A percentile compares a stretch with the other conserved stretches of the same genome.
Conservation (phyloP, 192 early-diverging fungal species). For the Phlyctochytrium planicorne region DNA sequence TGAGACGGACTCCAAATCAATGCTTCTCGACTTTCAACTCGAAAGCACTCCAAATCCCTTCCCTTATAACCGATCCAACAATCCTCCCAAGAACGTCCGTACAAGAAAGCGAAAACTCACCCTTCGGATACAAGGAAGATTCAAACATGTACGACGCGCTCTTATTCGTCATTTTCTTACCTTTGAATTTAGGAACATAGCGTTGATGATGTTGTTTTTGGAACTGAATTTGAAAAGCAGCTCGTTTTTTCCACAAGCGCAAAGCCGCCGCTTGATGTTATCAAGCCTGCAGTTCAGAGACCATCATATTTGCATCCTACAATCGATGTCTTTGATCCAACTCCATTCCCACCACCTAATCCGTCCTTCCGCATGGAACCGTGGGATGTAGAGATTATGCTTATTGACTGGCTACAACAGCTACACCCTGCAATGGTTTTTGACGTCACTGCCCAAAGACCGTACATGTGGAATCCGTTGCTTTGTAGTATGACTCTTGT, state of each 20-base stretch:
- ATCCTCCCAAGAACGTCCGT: slow-evolving; percentile 54
- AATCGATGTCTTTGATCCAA: too few species aligned
- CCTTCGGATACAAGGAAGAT: slow-evolving; percentile 69
- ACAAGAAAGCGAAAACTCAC: slow-evolving; percentile 59
- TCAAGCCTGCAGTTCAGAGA: neutral
- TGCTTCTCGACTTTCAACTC: neutral
- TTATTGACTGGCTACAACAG: neutral
- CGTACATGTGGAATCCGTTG: neutral
- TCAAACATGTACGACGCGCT: slow-evolving; percentile 53
- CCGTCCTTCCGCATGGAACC: neutral
- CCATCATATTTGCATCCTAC: too few species aligned
- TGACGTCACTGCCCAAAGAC: neutral
- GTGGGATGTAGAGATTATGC: neutral
- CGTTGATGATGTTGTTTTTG: slow-evolving; percentile 72
- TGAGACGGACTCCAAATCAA: neutral
- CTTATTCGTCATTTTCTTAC: neutral
- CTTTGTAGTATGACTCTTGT: neutral
- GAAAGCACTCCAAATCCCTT: neutral
- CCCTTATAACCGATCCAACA: neutral
- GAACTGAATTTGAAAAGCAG: slow-evolving; percentile 68
- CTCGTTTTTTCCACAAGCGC: neutral
- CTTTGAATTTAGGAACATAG: slow-evolving; percentile 44
- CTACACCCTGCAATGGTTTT: neutral
- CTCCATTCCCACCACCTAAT: too few species aligned
- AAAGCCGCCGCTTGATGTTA: neutral